Conservation (phyloP, 108 stramenopile species). For the Conticribra guillardii region DNA sequence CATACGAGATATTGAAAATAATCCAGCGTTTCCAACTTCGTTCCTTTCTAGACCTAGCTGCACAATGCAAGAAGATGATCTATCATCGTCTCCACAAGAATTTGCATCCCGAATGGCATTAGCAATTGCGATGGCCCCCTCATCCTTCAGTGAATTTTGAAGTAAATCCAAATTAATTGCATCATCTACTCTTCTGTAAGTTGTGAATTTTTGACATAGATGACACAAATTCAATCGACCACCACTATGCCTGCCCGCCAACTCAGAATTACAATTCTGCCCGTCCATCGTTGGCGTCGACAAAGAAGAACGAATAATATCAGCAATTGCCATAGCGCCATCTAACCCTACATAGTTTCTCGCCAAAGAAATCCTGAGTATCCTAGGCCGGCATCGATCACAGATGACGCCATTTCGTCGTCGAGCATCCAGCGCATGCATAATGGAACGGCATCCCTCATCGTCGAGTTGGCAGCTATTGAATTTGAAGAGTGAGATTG, state of each 20-base stretch:
- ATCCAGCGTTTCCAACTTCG: conserved; percentile 16
- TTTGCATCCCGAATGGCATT: conserved; percentile 12
- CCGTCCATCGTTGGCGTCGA: neutral
- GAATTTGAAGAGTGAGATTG: conserved; percentile 19
- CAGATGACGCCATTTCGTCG: conserved; percentile 4
- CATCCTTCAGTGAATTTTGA: conserved; percentile 21
- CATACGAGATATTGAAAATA: conserved; percentile 16
- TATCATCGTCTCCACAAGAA: neutral
- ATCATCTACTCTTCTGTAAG: neutral
- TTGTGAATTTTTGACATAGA: neutral
- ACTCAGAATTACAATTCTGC: neutral
- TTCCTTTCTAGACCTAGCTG: conserved; percentile 29
- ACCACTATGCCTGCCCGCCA: neutral
- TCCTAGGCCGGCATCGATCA: conserved; percentile 10
- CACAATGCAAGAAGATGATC: conserved; percentile 4
- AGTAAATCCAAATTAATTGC: conserved; percentile 18
- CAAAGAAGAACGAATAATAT: conserved; percentile 5
- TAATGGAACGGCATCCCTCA: conserved; percentile 13
- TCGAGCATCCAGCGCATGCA: conserved; percentile 17
- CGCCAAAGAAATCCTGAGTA: conserved; percentile 23
- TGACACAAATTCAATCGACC: neutral
- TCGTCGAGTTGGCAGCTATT: conserved; percentile 14
- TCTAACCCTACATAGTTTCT: conserved; percentile 24
- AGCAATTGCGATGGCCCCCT: conserved; percentile 15
- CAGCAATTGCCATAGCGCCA: conserved; percentile 20